Evolutionary conservation across 106 monocot genomes (phyloP), one percentile per base, ranked within the genome.

Genomic region (Allium sativum): DNA sequence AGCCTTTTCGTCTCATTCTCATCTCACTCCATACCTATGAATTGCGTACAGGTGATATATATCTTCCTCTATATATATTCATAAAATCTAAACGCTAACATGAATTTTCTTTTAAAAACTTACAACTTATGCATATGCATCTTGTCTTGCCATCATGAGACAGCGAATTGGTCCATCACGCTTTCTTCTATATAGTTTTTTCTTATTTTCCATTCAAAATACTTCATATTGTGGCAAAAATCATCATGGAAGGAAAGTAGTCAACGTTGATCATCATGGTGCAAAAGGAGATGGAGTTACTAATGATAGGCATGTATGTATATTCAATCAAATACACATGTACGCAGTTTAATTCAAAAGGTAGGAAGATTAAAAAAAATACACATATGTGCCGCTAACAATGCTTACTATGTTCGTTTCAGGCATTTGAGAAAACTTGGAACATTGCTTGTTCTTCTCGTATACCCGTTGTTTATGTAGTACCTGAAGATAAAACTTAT

Each of bases 401-500:
- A 6, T 65, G 68, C 54, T 8, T 70, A 10, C 67, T 61, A 14
- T 31, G 5, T 31, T 31, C 31, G 5, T 73, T 41, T 44, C 21
- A 85, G 90, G 90, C 85, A 59, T 69, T 70, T 69, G 68, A 60
- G 10, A 61, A 73, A 68, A 79, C 82, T 7, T 83, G 79, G 69
- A 65, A 68, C 14, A 59, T 47, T 47, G 66, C 70, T 40, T 78
- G 78, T 40, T 46, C 58, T 3, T 77, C 74, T 41, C 18, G 42
- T 67, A 4, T 45, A 31, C 17, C 70, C 1, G 21, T 70, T 21
- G 18, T 53, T 13, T 10, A 67, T 43, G 10, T 71, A 11, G 73
- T 78, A 11, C 74, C 90, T 50, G 51, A 64, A 20, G 50, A 58
- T 16, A 73, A 45, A 47, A 75, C 48, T 0, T 90, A 79, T 67